Conservation (phyloP, 257 asterid genomes). For the Vinca minor region DNA sequence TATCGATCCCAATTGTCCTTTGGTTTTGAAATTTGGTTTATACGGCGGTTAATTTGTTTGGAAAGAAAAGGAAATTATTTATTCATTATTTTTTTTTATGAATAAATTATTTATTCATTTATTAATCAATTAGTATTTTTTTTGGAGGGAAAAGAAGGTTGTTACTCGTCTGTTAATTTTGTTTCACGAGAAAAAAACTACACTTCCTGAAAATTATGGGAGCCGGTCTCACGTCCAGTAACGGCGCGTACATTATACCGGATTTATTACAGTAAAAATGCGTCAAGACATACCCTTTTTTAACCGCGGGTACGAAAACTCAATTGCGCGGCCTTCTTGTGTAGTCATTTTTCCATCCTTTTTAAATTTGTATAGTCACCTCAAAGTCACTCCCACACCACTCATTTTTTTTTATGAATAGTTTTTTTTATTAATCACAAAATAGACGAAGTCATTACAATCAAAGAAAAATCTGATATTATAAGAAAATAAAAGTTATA, state of each 20-base stretch:
- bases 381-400: conserved; percentile 8
- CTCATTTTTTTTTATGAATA: too few relatives aligned
- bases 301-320: not conserved
- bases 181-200: too few relatives aligned
- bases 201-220: too few relatives aligned
- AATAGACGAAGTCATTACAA: too few relatives aligned
- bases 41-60: not conserved
- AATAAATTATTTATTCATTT: too few relatives aligned
- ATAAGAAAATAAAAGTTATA: too few relatives aligned
- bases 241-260: conserved; percentile 3
- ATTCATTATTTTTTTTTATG: too few relatives aligned
- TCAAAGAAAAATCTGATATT: too few relatives aligned
- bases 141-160: not conserved
- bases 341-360: conserved; percentile 5
- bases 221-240: not conserved
- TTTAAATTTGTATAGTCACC: conserved; percentile 18
- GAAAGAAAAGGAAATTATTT: too few relatives aligned
- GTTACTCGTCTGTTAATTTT: not conserved
- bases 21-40: not conserved
- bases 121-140: too few relatives aligned
- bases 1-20: not conserved
- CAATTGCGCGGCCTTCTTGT: not conserved
- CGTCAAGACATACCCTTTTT: not conserved
- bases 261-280: not conserved
- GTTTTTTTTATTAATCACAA: too few relatives aligned